Evolutionary conservation across 345 rosid genomes (phyloP), one percentile per base, ranked within the genome.

Genomic region (Aethionema arabicum): DNA sequence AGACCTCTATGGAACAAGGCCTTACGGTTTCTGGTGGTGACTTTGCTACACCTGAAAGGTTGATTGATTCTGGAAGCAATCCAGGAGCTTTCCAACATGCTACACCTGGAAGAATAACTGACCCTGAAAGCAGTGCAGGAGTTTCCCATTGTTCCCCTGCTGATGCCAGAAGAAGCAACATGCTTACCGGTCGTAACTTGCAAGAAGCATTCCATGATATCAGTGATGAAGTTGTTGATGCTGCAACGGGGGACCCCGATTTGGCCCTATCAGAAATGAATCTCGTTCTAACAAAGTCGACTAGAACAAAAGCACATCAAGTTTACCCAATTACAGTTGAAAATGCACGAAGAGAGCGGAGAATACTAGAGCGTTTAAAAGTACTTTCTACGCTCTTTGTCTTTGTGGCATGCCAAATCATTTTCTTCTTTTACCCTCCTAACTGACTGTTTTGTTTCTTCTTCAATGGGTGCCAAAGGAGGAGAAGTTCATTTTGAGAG

Each of bases 301-400:
- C 75, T 60, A 62, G 74, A 63, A 78, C 76, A 56, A 78, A 73
- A 44, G 67, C 66, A 41, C 64, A 43, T 74, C 80, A 71, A 40
- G 59, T 74, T 45, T 63, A 70, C 55, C 78, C 69, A 16, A 66
- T 76, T 66, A 89, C 96, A 45, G 60, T 81, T 61, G 95, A 85
- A 76, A 80, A 74, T 57, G 76, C 86, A 66, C 76, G 80, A 65
- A 83, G 98, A 79, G 86, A 89, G 78, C 87, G 85, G 75, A 81
- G 89, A 62, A 85, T 92, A 69, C 85, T 89, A 54, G 81, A 83
- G 72, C 81, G 83, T 48, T 64, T 90, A 52, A 77, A 84, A 87
- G 97, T 90, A 59, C 64, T 61, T 67, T 53, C 53, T 42, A 14
- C 49, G 63, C 37, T 11, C 49, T 43, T 33, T 61, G 6, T 38